Evolutionary conservation across 352 stramenopile species (phyloP).

Genomic region (Phytopythium aichiense): DNA sequence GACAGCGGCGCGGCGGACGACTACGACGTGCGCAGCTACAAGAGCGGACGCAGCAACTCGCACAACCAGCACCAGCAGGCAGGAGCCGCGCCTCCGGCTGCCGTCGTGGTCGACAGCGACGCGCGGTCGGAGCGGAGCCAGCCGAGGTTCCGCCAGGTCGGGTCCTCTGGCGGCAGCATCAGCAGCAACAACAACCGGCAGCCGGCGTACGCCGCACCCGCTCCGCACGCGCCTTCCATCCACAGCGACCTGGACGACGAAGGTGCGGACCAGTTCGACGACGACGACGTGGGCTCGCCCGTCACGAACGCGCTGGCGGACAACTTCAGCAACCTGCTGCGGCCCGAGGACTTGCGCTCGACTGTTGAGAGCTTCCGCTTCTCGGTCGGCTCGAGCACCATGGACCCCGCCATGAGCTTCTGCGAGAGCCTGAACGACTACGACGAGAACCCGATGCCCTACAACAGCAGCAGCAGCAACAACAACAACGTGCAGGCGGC

Average conservation of each 20-base stretch:
- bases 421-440: conserved; percentile 22
- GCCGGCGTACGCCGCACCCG: conserved; percentile 5
- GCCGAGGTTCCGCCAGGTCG: neutral
- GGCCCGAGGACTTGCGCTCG: conserved; percentile 26
- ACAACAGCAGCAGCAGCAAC: conserved; percentile 3
- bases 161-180: neutral
- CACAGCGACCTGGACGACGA: conserved; percentile 36
- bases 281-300: conserved; percentile 17
- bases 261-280: conserved; percentile 24
- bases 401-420: conserved; percentile 21
- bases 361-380: conserved; percentile 39
- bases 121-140: conserved; percentile 2
- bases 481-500: neutral
- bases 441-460: conserved; percentile 11
- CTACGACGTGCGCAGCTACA: conserved; percentile 2
- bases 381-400: conserved; percentile 27
- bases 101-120: neutral
- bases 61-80: neutral
- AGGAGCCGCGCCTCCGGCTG: neutral
- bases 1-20: neutral
- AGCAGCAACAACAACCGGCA: conserved; percentile 1
- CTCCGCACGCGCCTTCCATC: conserved; percentile 13
- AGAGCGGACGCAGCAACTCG: conserved; percentile 1
- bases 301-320: conserved; percentile 28
- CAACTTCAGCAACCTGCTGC: conserved; percentile 35